Evolutionary conservation across 1,284 basidiomycete genomes (phyloP), one percentile per base, ranked within the genome.

Genomic region (Melampsora larici-populina): DNA sequence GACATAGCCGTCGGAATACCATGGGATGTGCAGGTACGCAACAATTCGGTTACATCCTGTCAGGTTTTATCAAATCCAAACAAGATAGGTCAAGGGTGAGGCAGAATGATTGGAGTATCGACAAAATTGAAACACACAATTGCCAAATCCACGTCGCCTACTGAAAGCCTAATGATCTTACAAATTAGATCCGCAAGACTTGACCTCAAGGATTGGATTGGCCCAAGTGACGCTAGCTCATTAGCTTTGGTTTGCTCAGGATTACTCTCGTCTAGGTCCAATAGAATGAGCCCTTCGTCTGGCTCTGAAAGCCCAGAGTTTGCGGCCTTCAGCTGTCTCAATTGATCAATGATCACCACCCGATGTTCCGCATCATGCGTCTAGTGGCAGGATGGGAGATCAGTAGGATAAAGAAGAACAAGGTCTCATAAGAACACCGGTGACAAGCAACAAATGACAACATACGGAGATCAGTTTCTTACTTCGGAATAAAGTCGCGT

Each of bases 281-380:
- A 79, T 64, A 81, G 80, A 55, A 82, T 68, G 1, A 82, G 73
- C 29, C 81, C 82, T 24, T 78, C 80, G 40, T 83, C 82, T 1
- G 82, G 82, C 15, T 81, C 79, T 3, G 81, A 79, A 13, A 83
- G 79, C 1, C 82, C 82, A 24, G 80, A 79, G 1, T 82, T 78
- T 29, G 79, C 80, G 9, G 81, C 80, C 0, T 81, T 79, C 36
- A 83, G 79, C 70, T 80, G 81, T 24, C 71, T 49, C 17, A 83
- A 79, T 49, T 83, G 82, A 33, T 80, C 79, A n/a, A 81, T 60
- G 51, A 66, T 72, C 1, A 79, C 48, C 6, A 79, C 69, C 24
- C 78, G 80, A 4, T 79, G 77, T 36, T 74, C 60, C 15, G 71
- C 43, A 55, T 74, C 71, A 40, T 48, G 63, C 48, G 71, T 64